Base-by-base conservation (phyloP, 2,329 filamentous ascomycete species). In the Podosphaera aphanis region DNA sequence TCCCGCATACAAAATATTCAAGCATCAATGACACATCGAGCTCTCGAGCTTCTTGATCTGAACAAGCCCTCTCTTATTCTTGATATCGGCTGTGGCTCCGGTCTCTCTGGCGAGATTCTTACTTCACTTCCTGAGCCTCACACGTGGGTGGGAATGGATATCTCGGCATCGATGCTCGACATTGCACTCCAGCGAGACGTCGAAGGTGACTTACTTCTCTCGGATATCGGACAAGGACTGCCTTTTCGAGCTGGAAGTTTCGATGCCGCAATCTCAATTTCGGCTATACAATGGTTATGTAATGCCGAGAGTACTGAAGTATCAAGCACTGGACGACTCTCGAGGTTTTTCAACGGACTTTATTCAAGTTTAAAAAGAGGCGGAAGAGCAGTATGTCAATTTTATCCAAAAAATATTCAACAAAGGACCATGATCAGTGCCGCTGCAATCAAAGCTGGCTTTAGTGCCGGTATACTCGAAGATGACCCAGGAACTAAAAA, bases 401-500 rank as follows among this genome's bases (percentile, higher is more conserved):
- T 98, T 62, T 98, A 98, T 61, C 90, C 90, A 2, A 93, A 93
- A 65, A 95, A 98, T 60, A 81, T 92, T 54, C 69, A 74, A 50
- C 90, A 98, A 65, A 74, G 86, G 57, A 76, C 73, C 57, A 93
- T 98, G 86, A 93, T 98, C 53, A 83, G 79, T 44, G 71, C 74
- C 48, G 90, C 90, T 0, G 90, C 90, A 0, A 80, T 95, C 49
- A 85, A 82, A 58, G 90, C 90, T 1, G 90, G 90, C 0, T 98
- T 98, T 57, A 88, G 90, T 42, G 90, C 90, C 0, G 90, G 90
- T 64, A 71, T 98, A 29, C 66, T 98, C 42, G 88, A 95, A 62
- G 90, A 98, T 62, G 88, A 95, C 60, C 83, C 83, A 0, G 88
- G 85, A 38, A 98, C 90, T 33, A 98, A 98, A 70, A 94, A 86